A percentile compares a stretch with the other conserved stretches of the same genome.
Evolutionary conservation across 2,329 filamentous ascomycete species (phyloP).

Genomic region (Colletotrichum orchidophilum): DNA sequence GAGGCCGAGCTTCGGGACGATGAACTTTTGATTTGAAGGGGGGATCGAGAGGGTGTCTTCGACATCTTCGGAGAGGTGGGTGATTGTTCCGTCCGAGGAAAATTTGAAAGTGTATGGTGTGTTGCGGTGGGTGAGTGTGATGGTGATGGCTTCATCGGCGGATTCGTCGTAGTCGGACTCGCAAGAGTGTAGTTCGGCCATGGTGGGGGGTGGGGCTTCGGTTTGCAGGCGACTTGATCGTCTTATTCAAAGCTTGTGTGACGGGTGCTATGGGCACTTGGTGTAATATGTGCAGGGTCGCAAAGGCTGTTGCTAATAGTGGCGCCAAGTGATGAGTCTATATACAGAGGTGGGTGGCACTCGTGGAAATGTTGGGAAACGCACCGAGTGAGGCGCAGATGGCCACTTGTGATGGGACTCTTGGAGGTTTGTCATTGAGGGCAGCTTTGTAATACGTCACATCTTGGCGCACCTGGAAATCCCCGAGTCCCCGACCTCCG

Average conservation of each 20-base stretch:
- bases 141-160: conserved; percentile 45
- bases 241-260: not conserved
- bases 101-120: conserved; percentile 55
- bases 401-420: conserved; percentile 34
- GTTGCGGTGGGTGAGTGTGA: conserved; percentile 59
- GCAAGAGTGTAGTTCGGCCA: conserved; percentile 32
- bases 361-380: conserved; percentile 21
- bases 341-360: conserved; percentile 5
- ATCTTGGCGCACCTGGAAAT: not conserved
- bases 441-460: conserved; percentile 55
- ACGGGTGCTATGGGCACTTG: conserved; percentile 28
- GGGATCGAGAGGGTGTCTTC: conserved; percentile 67
- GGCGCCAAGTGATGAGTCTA: not conserved
- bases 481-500: conserved; percentile 9
- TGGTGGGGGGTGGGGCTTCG: not conserved
- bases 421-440: conserved; percentile 39
- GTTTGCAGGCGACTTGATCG: not conserved
- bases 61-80: conserved; percentile 69
- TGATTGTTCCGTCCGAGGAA: conserved; percentile 55
- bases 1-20: conserved; percentile 71
- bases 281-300: not conserved
- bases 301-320: not conserved
- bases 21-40: conserved; percentile 71
- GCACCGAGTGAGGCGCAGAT: conserved; percentile 28
- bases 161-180: conserved; percentile 26